phyloP scores from a whole-genome alignment of 768 basidiomycete species.

The Hortiboletus campestris region DNA sequence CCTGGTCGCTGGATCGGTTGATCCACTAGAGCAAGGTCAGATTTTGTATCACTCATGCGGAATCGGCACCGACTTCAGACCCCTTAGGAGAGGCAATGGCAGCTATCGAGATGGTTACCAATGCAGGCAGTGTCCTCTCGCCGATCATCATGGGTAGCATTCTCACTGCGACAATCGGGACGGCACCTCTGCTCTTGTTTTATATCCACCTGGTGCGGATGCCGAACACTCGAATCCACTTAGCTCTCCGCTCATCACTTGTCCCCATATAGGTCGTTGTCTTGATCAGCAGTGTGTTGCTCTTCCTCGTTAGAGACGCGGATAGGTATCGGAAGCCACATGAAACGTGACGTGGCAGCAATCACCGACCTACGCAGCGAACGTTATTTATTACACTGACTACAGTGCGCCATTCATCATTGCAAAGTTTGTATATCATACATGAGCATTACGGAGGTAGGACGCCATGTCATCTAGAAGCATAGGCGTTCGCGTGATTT shows the following conservation, averaged over 20 bases:
- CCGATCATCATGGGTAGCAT: conserved; percentile 32
- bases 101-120: conserved; percentile 27
- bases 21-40: conserved; percentile 30
- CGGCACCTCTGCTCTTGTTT: conserved; percentile 21
- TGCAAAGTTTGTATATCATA: neutral
- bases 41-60: neutral
- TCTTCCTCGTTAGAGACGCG: conserved; percentile 25
- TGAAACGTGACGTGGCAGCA: conserved; percentile 1
- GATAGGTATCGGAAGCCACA: conserved; percentile 15
- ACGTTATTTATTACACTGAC: neutral
- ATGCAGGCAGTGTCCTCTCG: conserved; percentile 21
- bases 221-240: neutral
- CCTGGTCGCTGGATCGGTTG: conserved; percentile 27
- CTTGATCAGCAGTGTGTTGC: conserved; percentile 11
- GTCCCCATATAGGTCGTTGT: conserved; percentile 12
- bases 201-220: conserved; percentile 24
- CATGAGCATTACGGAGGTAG: neutral
- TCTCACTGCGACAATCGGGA: conserved; percentile 23
- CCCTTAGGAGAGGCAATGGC: conserved; percentile 28
- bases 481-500: neutral
- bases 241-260: neutral
- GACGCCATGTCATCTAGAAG: neutral
- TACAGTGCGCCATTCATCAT: neutral
- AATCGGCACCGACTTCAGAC: neutral
- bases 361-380: neutral